These are phyloP conservation scores for Hymenoscyphus albidus DNA, from an alignment of 2,329 filamentous ascomycete species.

Conservation along the genomic window DNA sequence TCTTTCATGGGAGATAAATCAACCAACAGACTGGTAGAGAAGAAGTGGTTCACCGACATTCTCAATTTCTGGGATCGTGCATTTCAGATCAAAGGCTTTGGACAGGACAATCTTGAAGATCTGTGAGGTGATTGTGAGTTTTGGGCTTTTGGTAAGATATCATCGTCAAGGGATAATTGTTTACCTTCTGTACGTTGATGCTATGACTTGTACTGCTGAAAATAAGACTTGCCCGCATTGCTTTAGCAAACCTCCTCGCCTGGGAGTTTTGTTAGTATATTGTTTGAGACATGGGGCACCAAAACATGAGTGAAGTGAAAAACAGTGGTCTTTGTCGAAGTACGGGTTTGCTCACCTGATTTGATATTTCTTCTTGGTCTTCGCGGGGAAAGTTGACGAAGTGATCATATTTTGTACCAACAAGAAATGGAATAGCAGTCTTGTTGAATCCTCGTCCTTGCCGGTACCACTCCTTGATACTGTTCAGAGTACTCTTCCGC, in stretches of 20 bases:
- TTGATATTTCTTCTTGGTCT: conserved; percentile 97
- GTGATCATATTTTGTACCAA: conserved; percentile 98
- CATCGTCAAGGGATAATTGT: neutral
- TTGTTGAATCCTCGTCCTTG: conserved; percentile 99
- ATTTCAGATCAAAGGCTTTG: conserved; percentile 97
- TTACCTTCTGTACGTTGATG: conserved; percentile 98
- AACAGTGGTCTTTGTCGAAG: neutral
- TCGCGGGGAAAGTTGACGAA: conserved; percentile 98
- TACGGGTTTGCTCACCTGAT: conserved; percentile 60
- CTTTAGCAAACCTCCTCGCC: conserved; percentile 94
- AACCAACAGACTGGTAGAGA: conserved; percentile 67
- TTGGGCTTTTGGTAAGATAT: neutral
- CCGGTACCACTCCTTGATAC: conserved; percentile 99
- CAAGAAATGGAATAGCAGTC: conserved; percentile 96
- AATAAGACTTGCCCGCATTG: conserved; percentile 95
- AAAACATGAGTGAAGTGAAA: neutral
- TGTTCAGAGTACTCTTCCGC: conserved; percentile 95
- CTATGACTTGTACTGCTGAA: conserved; percentile 99
- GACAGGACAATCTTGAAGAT: conserved; percentile 99
- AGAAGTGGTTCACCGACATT: conserved; percentile 94
- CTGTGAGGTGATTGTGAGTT: conserved; percentile 43
- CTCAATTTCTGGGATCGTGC: conserved; percentile 98
- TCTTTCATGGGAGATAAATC: neutral
- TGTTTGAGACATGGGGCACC: conserved; percentile 1
- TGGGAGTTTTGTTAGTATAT: conserved; percentile 36